Percentiles rank a stretch among this genome's conserved stretches.
These are phyloP conservation scores for Cadophora malorum DNA, from an alignment of 2,329 filamentous ascomycete species.

Conservation along the genomic window DNA sequence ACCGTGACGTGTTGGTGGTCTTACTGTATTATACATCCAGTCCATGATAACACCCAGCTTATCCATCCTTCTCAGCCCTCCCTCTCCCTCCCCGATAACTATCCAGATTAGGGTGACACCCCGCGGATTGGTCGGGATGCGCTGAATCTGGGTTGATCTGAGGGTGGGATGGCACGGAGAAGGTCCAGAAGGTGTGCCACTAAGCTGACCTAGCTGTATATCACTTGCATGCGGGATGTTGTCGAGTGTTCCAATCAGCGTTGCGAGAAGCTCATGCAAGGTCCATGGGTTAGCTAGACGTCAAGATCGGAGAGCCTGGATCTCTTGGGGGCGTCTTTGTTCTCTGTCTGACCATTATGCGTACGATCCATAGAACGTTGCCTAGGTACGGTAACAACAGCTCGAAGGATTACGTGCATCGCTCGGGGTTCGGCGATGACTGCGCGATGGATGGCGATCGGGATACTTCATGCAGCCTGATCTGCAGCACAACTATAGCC, in stretches of 20 bases:
- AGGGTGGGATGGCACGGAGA: constrained; percentile 9
- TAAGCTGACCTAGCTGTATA: constrained; percentile 11
- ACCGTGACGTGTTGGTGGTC: neutral
- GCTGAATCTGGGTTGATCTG: neutral
- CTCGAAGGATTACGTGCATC: neutral
- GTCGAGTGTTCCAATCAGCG: constrained; percentile 9
- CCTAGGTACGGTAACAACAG: neutral
- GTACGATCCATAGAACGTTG: neutral
- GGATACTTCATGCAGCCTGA: neutral
- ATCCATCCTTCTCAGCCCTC: neutral
- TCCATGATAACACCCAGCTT: neutral
- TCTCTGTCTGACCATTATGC: neutral
- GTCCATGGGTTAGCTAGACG: constrained; percentile 1
- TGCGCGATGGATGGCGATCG: neutral
- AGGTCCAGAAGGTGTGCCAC: constrained; percentile 4
- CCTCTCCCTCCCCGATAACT: neutral
- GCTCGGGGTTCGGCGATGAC: neutral
- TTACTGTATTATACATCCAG: constrained; percentile 18
- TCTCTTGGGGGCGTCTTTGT: neutral
- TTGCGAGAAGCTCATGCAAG: constrained; percentile 8
- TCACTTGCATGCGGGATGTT: constrained; percentile 14
- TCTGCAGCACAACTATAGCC: neutral
- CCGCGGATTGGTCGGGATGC: constrained; percentile 3
- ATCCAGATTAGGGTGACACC: constrained; percentile 13
- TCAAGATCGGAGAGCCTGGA: neutral